A percentile compares a stretch with the other conserved stretches of the same genome.
These are phyloP conservation scores for Pyrenophora tritici-repentis DNA, from an alignment of 2,329 filamentous ascomycete species.

Conservation along the genomic window DNA sequence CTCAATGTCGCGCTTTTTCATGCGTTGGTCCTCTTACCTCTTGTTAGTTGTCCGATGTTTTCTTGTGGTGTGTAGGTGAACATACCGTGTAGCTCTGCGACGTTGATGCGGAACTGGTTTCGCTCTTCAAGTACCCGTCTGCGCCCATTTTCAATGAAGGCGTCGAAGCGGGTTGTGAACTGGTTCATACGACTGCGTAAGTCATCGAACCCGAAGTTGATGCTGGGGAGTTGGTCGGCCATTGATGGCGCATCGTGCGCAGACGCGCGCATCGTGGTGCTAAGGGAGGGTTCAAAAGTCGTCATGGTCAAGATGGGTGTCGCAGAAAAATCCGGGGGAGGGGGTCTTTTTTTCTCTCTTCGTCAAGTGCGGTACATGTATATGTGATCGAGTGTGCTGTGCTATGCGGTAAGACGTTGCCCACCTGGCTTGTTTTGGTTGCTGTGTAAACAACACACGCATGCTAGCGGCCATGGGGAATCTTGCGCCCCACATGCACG, in stretches of 20 bases:
- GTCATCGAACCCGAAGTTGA: conserved; percentile 96
- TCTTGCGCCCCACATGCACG: background rate
- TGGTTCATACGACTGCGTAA: conserved; percentile 92
- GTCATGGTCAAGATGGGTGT: conserved; percentile 54
- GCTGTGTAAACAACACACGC: conserved; percentile 36
- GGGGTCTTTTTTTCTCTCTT: too few relatives aligned
- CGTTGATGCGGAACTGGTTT: conserved; percentile 88
- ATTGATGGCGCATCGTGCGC: conserved; percentile 67
- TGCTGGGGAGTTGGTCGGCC: conserved; percentile 79
- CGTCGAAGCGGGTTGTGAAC: conserved; percentile 88
- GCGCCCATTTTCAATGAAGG: conserved; percentile 88
- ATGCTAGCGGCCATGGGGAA: conserved; percentile 9
- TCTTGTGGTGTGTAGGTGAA: background rate
- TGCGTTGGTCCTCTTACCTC: conserved; percentile 79
- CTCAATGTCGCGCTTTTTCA: conserved; percentile 86
- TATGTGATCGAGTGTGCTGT: conserved; percentile 24
- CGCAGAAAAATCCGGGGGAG: background rate
- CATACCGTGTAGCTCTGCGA: conserved; percentile 87
- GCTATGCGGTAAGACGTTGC: conserved; percentile 20
- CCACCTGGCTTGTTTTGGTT: conserved; percentile 26
- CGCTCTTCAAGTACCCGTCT: conserved; percentile 90
- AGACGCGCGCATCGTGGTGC: conserved; percentile 65
- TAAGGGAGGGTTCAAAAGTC: conserved; percentile 71
- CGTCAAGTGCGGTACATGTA: too few relatives aligned
- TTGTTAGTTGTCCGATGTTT: conserved; percentile 7